These are phyloP conservation scores for Trypanosoma rangeli DNA, from an alignment of 208 protist species.

Conservation along the genomic window DNA sequence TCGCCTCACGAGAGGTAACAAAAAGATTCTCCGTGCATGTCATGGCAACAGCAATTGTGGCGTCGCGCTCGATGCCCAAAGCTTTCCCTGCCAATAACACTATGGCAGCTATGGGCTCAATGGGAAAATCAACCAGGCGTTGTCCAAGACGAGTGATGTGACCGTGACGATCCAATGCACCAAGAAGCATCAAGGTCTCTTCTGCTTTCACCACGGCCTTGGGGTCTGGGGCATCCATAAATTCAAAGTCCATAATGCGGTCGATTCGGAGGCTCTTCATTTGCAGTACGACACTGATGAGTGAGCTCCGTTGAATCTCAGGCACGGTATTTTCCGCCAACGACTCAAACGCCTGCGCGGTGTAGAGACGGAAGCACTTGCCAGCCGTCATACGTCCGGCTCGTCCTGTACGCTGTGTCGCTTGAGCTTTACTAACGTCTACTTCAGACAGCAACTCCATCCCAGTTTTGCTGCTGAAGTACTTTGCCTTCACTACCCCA, in stretches of 20 bases:
- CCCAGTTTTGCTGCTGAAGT: slow-evolving; percentile 96
- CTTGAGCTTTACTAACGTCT: slow-evolving; percentile 93
- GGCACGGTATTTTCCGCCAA: slow-evolving; percentile 95
- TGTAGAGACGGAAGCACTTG: slow-evolving; percentile 99
- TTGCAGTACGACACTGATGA: slow-evolving; percentile 97
- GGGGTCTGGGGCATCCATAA: slow-evolving; percentile 97
- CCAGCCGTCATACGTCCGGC: slow-evolving; percentile 96
- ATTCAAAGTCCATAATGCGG: slow-evolving; percentile 97
- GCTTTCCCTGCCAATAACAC: slow-evolving; percentile 95
- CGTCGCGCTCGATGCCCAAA: slow-evolving; percentile 93
- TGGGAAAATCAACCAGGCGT: slow-evolving; percentile 97
- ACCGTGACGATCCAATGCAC: slow-evolving; percentile 90
- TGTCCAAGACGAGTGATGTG: slow-evolving; percentile 88
- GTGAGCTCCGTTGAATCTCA: slow-evolving; percentile 98
- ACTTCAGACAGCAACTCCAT: slow-evolving; percentile 97
- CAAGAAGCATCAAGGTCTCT: slow-evolving; percentile 93
- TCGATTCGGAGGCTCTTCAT: slow-evolving; percentile 96
- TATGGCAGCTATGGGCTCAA: slow-evolving; percentile 97
- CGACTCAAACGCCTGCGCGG: slow-evolving; percentile 93
- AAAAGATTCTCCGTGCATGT: slow-evolving; percentile 86
- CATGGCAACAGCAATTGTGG: slow-evolving; percentile 95
- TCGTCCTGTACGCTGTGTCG: slow-evolving; percentile 96
- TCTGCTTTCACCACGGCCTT: slow-evolving; percentile 91
- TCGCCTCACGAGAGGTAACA: slow-evolving; percentile 66
- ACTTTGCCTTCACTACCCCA: slow-evolving; percentile 97